Base-by-base conservation (phyloP, 2,329 filamentous ascomycete genomes). In the Ceratocystis albifundus region DNA sequence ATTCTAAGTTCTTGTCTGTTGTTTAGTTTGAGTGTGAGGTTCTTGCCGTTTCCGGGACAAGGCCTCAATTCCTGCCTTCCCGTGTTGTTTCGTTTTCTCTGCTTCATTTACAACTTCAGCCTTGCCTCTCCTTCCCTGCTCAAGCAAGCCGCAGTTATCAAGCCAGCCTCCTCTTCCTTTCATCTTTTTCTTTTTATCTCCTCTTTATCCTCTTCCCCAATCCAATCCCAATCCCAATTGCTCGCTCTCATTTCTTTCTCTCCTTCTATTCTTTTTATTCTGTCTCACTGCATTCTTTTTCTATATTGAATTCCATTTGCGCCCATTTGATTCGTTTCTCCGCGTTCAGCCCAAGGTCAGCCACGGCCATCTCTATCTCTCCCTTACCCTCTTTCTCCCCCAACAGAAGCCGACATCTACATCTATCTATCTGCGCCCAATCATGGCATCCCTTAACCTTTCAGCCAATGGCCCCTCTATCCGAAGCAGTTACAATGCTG, bases 381-480 rank as follows among this genome's bases (percentile, higher is more conserved):
- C 30, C 50, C 50, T 22, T 4, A 30, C n/a, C 36, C 2, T 53
- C 30, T 48, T 10, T 41, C 12, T 41, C 8, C 36, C 36, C 36
- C 36, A 41, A 41, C 36, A 17, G 12, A 44, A 28, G 17, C 30
- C 32, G 53, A 66, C 61, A 41, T 20, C 67, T 64, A 65, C 36
- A 41, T 41, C 36, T 41, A 41, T 41, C 36, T 41, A 41, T 41
- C 36, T 41, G 36, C 36, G 36, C 36, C 36, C 36, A 41, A 41
- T 32, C 53, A 94, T 94, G 89, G 86, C 89, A 69, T 88, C 89
- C 68, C 80, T 92, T 71, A 92, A 92, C 73, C 80, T 90, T 65
- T 92, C 89, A 69, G 84, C 84, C 74, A 89, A 91, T 75, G 88
- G 88, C 12, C 85, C 87, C 70, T 90, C 86, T 68, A 96, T 97